Conservation (phyloP, 2,329 filamentous ascomycete genomes). For the Fusarium poae region DNA sequence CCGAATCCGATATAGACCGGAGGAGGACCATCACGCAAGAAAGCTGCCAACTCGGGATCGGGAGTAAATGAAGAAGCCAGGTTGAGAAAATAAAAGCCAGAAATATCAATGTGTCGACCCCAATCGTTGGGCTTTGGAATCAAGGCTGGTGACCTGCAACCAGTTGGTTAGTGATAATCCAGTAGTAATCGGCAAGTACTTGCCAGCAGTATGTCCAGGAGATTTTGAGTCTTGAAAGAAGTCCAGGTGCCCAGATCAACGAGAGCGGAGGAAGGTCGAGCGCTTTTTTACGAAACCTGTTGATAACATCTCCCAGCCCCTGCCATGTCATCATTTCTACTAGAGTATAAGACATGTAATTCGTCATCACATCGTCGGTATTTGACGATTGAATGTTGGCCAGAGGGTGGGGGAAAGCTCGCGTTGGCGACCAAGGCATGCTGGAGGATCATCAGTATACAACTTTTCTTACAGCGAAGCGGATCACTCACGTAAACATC, state of each 20-base stretch:
- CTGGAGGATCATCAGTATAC: constrained; percentile 66
- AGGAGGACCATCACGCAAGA: constrained; percentile 75
- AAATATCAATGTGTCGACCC: constrained; percentile 77
- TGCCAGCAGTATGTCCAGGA: constrained; percentile 93
- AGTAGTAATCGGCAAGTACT: constrained; percentile 10
- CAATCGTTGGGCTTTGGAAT: constrained; percentile 86
- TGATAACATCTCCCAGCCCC: constrained; percentile 90
- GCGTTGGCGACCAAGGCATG: constrained; percentile 92
- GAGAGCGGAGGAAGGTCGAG: constrained; percentile 83
- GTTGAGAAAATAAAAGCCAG: constrained; percentile 82
- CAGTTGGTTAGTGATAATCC: constrained; percentile 17
- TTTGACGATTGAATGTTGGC: constrained; percentile 84
- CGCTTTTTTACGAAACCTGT: constrained; percentile 81
- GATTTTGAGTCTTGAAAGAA: constrained; percentile 80
- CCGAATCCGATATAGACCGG: constrained; percentile 88
- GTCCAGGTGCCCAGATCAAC: constrained; percentile 83
- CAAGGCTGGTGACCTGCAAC: constrained; percentile 73
- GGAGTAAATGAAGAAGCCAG: constrained; percentile 76
- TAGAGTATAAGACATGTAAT: constrained; percentile 85
- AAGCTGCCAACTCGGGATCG: constrained; percentile 72
- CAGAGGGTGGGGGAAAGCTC: constrained; percentile 86
- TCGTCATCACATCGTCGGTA: constrained; percentile 80
- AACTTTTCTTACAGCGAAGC: background rate
- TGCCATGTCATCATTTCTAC: constrained; percentile 96
- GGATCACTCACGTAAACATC: constrained; percentile 83